Evolutionary conservation across 208 protist species (phyloP).

Genomic region (Herpetomonas tarakana): DNA sequence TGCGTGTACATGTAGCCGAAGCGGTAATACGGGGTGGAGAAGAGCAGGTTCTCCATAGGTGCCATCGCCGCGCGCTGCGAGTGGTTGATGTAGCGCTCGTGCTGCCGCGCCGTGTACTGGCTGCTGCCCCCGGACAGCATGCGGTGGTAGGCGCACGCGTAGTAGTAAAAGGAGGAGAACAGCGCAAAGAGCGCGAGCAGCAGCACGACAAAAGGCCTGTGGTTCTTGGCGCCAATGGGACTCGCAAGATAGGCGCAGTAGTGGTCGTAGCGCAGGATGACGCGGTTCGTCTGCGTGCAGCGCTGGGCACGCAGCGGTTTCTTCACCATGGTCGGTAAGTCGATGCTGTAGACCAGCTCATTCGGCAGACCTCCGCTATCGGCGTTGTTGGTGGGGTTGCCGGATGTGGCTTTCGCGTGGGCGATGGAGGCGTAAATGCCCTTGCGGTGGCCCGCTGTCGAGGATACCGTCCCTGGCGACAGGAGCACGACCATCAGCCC

Average conservation of each 20-base stretch:
- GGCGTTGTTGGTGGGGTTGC: neutral
- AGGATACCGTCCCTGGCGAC: conserved; percentile 32
- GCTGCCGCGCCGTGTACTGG: neutral
- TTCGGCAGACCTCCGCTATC: conserved; percentile 15
- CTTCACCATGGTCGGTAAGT: conserved; percentile 56
- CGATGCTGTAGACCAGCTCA: conserved; percentile 38
- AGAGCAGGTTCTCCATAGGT: neutral
- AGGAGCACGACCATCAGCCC: conserved; percentile 15
- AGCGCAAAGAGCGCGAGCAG: conserved; percentile 26
- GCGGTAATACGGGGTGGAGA: conserved; percentile 21
- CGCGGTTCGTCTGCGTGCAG: conserved; percentile 44
- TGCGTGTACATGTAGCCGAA: conserved; percentile 58
- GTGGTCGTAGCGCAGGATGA: conserved; percentile 78
- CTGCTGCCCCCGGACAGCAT: conserved; percentile 8
- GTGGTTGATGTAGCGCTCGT: no score
- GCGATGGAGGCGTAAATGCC: conserved; percentile 55
- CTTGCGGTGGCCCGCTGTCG: conserved; percentile 39
- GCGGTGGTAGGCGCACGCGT: conserved; percentile 18
- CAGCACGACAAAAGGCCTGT: conserved; percentile 48
- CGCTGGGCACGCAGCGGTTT: conserved; percentile 81
- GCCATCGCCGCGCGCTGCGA: neutral
- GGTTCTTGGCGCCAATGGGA: conserved; percentile 74
- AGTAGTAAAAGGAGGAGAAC: conserved; percentile 29
- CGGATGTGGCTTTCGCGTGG: conserved; percentile 1
- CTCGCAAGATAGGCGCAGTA: conserved; percentile 65